Base-by-base conservation (phyloP, 1,284 basidiomycete genomes). In the Cryptococcus floricola region DNA sequence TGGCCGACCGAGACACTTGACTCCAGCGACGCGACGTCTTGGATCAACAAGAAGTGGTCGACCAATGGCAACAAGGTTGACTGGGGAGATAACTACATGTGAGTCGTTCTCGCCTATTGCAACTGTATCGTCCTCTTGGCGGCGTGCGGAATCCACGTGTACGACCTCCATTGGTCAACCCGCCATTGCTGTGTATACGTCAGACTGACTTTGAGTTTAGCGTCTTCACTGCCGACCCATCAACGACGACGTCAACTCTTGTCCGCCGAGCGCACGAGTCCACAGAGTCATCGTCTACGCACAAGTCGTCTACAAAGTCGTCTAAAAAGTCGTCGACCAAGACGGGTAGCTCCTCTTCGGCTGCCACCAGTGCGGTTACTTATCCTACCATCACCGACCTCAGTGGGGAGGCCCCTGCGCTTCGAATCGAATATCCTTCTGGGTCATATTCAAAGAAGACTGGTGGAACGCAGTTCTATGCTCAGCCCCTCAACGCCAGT, bases 391-490 rank as follows among this genome's bases (percentile, higher is more conserved):
- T 57, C 5, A 67, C 66, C 16, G 49, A 54, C 37, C 60, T 68
- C 7, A 52, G 49, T 10, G 61, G 66, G 8, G 54, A 64, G 51
- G 39, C 59, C 4, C 61, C 71, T 6, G 75, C 73, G 4, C 64
- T 78, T 4, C 54, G 67, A 8, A 66, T 77, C 44, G 61, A 66
- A 41, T 78, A 78, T 56, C 74, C 73, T 1, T 51, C 63, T 28
- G 77, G 76, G 8, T 71, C 67, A 37, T 78, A 75, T 58, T 71
- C 68, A 8, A 64, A 69, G n/a, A 47, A 48, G 5, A 76, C 74
- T 1, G 76, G 77, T 31, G 77, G 77, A 1, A 70, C 76, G 0
- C 76, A 77, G 61, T 78, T 77, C 62, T 73, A 74, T 53, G 64
- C 74, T 4, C 56, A 70, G 54, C 67, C 69, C 1, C 46, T 70